These are phyloP conservation scores for Planoprotostelium fungivorum DNA, from an alignment of 78 protist species.

Conservation along the genomic window DNA sequence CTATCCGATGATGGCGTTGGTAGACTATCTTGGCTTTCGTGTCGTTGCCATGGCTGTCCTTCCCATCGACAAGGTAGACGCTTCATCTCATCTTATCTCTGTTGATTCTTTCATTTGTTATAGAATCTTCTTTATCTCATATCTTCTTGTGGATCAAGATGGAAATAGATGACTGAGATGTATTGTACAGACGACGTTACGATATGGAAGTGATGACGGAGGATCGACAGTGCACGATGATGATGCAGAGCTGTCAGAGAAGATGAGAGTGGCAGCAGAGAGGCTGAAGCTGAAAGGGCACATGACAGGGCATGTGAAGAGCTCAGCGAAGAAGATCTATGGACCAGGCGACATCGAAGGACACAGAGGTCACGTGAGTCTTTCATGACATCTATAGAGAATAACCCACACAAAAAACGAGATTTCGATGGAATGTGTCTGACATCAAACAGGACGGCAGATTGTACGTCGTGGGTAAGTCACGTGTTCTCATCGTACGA, in stretches of 20 bases:
- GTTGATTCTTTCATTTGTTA: no score
- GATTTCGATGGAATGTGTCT: neutral
- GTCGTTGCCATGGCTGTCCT: slow-evolving; percentile 55
- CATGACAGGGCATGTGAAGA: slow-evolving; percentile 21
- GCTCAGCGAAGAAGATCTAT: slow-evolving; percentile 33
- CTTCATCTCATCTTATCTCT: no score
- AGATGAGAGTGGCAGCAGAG: slow-evolving; percentile 49
- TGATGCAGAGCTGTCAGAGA: neutral
- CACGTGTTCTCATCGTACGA: neutral
- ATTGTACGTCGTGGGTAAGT: neutral
- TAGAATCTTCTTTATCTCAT: no score
- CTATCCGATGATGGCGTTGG: slow-evolving; percentile 50
- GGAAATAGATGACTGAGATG: no score
- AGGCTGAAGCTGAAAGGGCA: slow-evolving; percentile 62
- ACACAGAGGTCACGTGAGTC: slow-evolving; percentile 35
- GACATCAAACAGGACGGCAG: neutral
- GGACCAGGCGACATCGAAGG: slow-evolving; percentile 70
- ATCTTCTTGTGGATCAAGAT: no score
- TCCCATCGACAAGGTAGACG: slow-evolving; percentile 40
- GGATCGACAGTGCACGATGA: slow-evolving; percentile 24
- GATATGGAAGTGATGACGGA: slow-evolving; percentile 46
- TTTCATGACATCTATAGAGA: neutral
- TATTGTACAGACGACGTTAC: slow-evolving; percentile 7
- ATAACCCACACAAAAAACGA: no score
- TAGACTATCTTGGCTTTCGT: slow-evolving; percentile 52